Conservation (phyloP, 306 rosid genomes). For the Coriaria nepalensis region DNA sequence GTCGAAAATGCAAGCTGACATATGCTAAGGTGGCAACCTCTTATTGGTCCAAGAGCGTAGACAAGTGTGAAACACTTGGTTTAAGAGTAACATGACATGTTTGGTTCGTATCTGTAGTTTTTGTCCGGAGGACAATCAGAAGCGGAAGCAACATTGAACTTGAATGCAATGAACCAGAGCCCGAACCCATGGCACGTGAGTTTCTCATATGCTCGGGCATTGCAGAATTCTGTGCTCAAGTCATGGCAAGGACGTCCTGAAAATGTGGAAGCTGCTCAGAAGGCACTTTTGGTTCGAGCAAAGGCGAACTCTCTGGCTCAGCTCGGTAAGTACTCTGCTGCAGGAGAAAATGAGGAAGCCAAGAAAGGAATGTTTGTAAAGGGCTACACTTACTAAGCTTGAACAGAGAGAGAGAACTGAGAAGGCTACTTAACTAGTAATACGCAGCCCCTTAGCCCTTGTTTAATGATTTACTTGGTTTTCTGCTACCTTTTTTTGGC, state of each 20-base stretch:
- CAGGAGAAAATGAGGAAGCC: constrained; percentile 71
- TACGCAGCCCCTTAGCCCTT: too few relatives aligned
- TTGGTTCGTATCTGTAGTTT: constrained; percentile 27
- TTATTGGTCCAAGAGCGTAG: too few relatives aligned
- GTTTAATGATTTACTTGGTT: too few relatives aligned
- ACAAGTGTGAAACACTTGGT: too few relatives aligned
- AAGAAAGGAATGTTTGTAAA: constrained; percentile 76
- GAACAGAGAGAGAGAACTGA: neutral
- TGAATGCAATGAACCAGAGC: constrained; percentile 89
- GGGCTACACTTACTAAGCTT: constrained; percentile 59
- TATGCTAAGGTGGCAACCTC: too few relatives aligned
- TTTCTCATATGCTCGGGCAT: constrained; percentile 89
- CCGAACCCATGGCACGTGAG: constrained; percentile 95
- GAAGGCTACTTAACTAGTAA: too few relatives aligned
- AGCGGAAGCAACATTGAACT: constrained; percentile 74
- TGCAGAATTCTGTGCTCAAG: constrained; percentile 73
- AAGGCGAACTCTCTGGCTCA: constrained; percentile 89
- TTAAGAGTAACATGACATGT: too few relatives aligned
- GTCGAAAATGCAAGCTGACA: too few relatives aligned
- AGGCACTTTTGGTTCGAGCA: constrained; percentile 66
- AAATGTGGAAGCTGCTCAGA: constrained; percentile 56
- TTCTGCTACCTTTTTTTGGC: too few relatives aligned
- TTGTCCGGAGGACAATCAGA: constrained; percentile 95
- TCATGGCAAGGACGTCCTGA: constrained; percentile 80
- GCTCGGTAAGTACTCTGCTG: constrained; percentile 68